phyloP scores from a whole-genome alignment of 1,139 yeast species.

The Debaryomyces udenii region DNA sequence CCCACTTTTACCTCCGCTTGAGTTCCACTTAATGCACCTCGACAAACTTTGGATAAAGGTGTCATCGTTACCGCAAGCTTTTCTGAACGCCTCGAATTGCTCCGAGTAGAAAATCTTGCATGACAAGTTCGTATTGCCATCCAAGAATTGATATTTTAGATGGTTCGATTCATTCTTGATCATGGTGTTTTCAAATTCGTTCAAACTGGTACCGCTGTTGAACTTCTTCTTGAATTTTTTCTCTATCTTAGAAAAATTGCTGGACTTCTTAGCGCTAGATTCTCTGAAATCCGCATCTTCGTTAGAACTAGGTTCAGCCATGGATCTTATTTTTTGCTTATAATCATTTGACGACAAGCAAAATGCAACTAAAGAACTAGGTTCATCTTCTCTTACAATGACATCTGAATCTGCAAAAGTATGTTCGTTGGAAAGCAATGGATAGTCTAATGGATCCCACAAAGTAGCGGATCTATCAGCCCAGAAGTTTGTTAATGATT shows the following conservation, averaged over 20 bases:
- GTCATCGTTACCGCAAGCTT: slow-evolving; percentile 77
- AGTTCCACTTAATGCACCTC: slow-evolving; percentile 93
- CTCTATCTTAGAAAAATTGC: slow-evolving; percentile 46
- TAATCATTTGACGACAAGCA: slow-evolving; percentile 87
- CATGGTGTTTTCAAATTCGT: slow-evolving; percentile 66
- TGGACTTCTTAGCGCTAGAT: slow-evolving; percentile 37
- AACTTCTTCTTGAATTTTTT: slow-evolving; percentile 44
- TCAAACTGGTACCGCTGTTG: slow-evolving; percentile 22
- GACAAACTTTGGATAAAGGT: slow-evolving; percentile 86
- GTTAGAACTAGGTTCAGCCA: slow-evolving; percentile 26
- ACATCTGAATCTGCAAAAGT: slow-evolving; percentile 93
- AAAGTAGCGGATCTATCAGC: slow-evolving; percentile 95
- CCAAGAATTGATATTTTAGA: slow-evolving; percentile 86
- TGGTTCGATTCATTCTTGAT: slow-evolving; percentile 85
- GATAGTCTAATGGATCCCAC: slow-evolving; percentile 92
- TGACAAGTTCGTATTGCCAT: slow-evolving; percentile 78
- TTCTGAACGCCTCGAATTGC: slow-evolving; percentile 92
- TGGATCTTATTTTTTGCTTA: slow-evolving; percentile 57
- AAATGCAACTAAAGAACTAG: slow-evolving; percentile 91
- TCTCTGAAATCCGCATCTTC: slow-evolving; percentile 21
- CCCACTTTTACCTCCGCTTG: slow-evolving; percentile 96
- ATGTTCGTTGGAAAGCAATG: slow-evolving; percentile 80
- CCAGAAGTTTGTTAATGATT: slow-evolving; percentile 90
- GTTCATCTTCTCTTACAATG: slow-evolving; percentile 94
- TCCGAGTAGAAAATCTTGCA: slow-evolving; percentile 96